Conservation (phyloP, 345 rosid species). For the Cardamine chenopodiifolia region DNA sequence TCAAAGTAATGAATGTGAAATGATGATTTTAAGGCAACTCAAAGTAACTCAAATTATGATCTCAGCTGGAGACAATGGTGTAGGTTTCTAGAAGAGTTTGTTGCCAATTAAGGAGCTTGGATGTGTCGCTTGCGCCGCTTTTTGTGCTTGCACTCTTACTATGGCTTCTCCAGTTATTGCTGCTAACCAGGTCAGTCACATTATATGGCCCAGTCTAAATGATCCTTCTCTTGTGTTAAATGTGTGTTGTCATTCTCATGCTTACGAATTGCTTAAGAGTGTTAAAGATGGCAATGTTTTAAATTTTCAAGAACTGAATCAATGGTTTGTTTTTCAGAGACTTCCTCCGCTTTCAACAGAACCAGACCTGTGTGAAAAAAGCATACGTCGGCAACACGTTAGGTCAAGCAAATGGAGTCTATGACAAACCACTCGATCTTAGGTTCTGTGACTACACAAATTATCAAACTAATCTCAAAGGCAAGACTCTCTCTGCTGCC, state of each 20-base stretch:
- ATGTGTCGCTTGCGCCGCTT: conserved; percentile 65
- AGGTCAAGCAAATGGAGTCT: conserved; percentile 97
- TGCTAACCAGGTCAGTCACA: conserved; percentile 61
- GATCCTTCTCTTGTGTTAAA: not conserved
- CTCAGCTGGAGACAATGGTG: conserved; percentile 43
- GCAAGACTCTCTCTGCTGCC: conserved; percentile 92
- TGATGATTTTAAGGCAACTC: too few relatives aligned
- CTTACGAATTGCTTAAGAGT: not conserved
- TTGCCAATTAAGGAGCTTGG: conserved; percentile 57
- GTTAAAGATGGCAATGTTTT: not conserved
- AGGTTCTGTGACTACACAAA: conserved; percentile 88
- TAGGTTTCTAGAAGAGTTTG: conserved; percentile 38
- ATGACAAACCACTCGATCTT: conserved; percentile 94
- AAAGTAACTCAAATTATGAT: too few relatives aligned
- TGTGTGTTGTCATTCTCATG: not conserved
- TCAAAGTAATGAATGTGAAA: conserved; percentile 1
- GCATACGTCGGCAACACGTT: conserved; percentile 94
- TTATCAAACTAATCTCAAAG: conserved; percentile 82
- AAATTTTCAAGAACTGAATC: conserved; percentile 1
- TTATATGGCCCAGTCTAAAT: not conserved
- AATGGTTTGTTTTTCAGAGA: conserved; percentile 58
- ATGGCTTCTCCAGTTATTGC: conserved; percentile 80
- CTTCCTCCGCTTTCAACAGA: conserved; percentile 92
- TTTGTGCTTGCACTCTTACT: conserved; percentile 70
- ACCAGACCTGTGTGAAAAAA: conserved; percentile 80